phyloP scores from a whole-genome alignment of 805 yeast species.

The Saccharomycopsis guyanensis region DNA sequence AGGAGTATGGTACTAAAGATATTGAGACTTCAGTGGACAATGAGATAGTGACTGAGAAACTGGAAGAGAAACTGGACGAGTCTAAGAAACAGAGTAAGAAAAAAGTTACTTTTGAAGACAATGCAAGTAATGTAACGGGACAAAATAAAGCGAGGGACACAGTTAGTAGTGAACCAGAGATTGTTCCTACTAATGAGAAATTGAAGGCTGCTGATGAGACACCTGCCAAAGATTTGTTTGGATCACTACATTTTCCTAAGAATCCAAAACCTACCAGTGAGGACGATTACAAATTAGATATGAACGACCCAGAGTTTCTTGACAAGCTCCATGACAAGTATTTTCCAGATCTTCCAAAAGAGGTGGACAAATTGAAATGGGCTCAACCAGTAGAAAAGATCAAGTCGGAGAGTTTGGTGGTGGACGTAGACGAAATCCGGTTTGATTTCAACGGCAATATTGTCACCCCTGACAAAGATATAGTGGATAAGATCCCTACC shows the following conservation, averaged over 20 bases:
- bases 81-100: not conserved
- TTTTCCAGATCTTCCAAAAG: constrained; percentile 85
- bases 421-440: constrained; percentile 48
- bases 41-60: not conserved
- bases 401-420: constrained; percentile 33
- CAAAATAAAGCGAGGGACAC: constrained; percentile 19
- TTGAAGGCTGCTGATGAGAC: constrained; percentile 36
- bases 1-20: constrained; percentile 15
- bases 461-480: constrained; percentile 47
- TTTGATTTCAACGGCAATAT: constrained; percentile 85
- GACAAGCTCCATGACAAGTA: constrained; percentile 74
- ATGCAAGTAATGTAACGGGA: no score
- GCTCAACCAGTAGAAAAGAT: constrained; percentile 61
- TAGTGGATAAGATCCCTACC: constrained; percentile 37
- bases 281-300: constrained; percentile 39
- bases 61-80: constrained; percentile 3
- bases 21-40: not conserved
- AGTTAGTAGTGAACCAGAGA: constrained; percentile 7
- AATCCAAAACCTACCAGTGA: constrained; percentile 31
- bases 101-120: not conserved
- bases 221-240: constrained; percentile 34
- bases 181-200: constrained; percentile 22
- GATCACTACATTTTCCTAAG: constrained; percentile 58
- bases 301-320: constrained; percentile 72
- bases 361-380: constrained; percentile 82